Evolutionary conservation across 2,329 filamentous ascomycete genomes (phyloP).

Genomic region (Diaporthe australafricana): DNA sequence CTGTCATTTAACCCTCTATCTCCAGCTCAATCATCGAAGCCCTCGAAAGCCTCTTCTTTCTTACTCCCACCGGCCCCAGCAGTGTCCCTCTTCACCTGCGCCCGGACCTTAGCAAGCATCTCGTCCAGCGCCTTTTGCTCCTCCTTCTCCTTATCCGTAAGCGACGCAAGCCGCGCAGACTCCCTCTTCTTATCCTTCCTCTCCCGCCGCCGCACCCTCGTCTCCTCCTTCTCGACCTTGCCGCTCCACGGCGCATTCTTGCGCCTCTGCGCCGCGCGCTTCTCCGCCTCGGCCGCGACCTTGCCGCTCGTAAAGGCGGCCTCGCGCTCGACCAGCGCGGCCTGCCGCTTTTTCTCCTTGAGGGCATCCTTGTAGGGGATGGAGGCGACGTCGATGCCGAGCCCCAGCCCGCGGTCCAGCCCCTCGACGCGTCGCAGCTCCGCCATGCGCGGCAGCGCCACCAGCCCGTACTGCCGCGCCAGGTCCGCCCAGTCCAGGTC

Average conservation of each 20-base stretch:
- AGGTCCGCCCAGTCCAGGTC: slow-evolving; percentile 89
- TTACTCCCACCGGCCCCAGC: slow-evolving; percentile 44
- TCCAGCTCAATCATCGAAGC: slow-evolving; percentile 61
- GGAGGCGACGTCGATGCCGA: slow-evolving; percentile 74
- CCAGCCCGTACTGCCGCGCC: slow-evolving; percentile 85
- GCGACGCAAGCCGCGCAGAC: slow-evolving; percentile 68
- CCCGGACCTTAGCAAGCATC: slow-evolving; percentile 73
- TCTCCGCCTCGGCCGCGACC: slow-evolving; percentile 53
- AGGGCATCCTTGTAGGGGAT: slow-evolving; percentile 80
- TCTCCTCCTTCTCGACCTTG: slow-evolving; percentile 74
- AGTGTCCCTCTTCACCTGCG: slow-evolving; percentile 60
- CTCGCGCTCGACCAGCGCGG: slow-evolving; percentile 63
- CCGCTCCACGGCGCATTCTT: slow-evolving; percentile 79
- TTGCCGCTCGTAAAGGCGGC: slow-evolving; percentile 52
- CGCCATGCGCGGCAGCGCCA: slow-evolving; percentile 93
- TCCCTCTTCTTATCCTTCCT: slow-evolving; percentile 60
- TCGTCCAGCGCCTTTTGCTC: slow-evolving; percentile 72
- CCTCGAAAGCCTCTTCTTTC: slow-evolving; percentile 66
- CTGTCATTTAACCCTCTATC: too few species aligned
- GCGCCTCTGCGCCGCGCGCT: slow-evolving; percentile 63
- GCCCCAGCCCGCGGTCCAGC: slow-evolving; percentile 72
- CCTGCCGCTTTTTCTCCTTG: slow-evolving; percentile 73
- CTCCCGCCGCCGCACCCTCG: slow-evolving; percentile 56
- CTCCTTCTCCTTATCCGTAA: slow-evolving; percentile 78
- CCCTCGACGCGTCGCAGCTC: slow-evolving; percentile 80